Base-by-base conservation (phyloP, 2,329 filamentous ascomycete genomes). In the Clonostachys sp. region DNA sequence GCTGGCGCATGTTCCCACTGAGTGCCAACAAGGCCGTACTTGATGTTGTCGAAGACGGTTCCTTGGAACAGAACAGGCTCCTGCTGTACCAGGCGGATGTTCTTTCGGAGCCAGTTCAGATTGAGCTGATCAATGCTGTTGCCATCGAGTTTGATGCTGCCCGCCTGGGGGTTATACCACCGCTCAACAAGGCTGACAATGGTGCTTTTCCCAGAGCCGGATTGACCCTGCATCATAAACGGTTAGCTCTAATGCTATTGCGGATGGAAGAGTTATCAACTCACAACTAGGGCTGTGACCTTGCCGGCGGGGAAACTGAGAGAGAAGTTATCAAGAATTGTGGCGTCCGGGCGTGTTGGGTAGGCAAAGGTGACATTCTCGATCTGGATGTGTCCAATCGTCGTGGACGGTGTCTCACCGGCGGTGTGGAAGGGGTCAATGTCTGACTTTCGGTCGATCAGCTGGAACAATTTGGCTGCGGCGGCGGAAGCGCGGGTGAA, bases 11-110 rank as follows among this genome's bases (percentile, higher is more conserved):
- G 34, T 48, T 79, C 73, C 9, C 43, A 55, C 42, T 63, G 48
- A 2, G 91, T 95, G 43, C 94, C 94, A 51, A 96, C 90, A 13
- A 97, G 74, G 48, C 94, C 94, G 56, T 95, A 84, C 16, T 80
- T 77, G 58, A 99, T 96, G 65, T 96, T 97, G 47, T 89, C 80
- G 61, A 80, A 91, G 58, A 97, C 96, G 0, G 89, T 91, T 0
- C 88, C 92, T 47, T 86, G 86, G 63, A 97, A 97, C 0, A 97
- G 78, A 0, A 89, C 86, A 2, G 94, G 92, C 60, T 99, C 94
- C 63, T 65, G 64, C 41, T 69, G 66, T 10, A 69, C 66, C 13
- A 69, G 65, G 8, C 66, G 62, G 24, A 66, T 52, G 24, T 67
- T 63, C 34, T 59, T 66, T 17, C 66, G 59, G 3, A 69, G 59